Evolutionary conservation across 768 basidiomycete species (phyloP), one percentile per base, ranked within the genome.

Genomic region (Boletus edulis): DNA sequence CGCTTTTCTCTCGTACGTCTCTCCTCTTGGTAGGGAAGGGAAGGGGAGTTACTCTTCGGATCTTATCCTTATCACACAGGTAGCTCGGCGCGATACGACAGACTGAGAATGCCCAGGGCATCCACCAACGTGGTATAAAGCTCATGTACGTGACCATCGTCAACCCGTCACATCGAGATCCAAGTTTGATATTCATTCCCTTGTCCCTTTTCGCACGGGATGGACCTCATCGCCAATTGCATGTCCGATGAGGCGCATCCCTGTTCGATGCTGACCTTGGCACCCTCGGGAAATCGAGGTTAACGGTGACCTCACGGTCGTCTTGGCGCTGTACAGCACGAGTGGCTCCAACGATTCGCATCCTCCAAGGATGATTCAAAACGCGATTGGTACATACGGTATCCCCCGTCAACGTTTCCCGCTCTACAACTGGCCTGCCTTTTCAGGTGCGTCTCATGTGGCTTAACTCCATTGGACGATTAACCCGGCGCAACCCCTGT

Each of bases 171-270:
- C 67, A 59, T 58, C 53, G 42, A 55, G 57, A 51, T 58, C 20
- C 34, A 35, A 35, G 5, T 50, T 39, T 34, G 20, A 34, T 43
- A 14, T 46, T 42, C 49, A 34, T 54, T 48, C 24, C 27, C 40
- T 51, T 49, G 50, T 61, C 46, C 49, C 52, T 51, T 37, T 41
- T 27, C 34, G 46, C 58, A 45, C 65, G 86, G 85, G 72, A 87
- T 88, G 83, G 87, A 90, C 63, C 78, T 91, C 2, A 89, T 89
- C 27, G 83, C 84, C 11, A 89, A 89, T 66, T 87, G 89, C 64
- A 81, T 81, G 4, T 88, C 87, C 0, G 78, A 84, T 68, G 79
- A 85, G 77, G 85, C 81, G 34, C 32, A 35, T 51, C 18, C 0
- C 31, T 44, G 39, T 52, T 40, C 27, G 17, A 32, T 29, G 31